Evolutionary conservation across 306 rosid genomes (phyloP).

Genomic region (Sechiopsis laciniata): DNA sequence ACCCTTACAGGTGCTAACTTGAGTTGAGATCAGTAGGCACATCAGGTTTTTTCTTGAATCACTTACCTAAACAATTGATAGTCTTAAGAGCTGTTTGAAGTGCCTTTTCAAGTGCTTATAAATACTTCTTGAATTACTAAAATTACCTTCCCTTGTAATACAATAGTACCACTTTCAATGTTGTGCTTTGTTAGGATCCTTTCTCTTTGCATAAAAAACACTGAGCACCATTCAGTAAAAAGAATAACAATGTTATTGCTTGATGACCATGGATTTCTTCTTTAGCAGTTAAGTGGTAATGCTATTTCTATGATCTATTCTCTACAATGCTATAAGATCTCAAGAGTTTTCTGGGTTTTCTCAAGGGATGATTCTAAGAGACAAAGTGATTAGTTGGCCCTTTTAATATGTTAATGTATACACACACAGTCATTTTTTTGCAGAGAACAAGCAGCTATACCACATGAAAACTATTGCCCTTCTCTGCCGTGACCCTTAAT

Average conservation of each 20-base stretch:
- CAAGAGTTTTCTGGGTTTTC: not conserved
- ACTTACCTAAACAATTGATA: not conserved
- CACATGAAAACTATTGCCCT: not conserved
- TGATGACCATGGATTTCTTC: not conserved
- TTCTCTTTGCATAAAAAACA: not conserved
- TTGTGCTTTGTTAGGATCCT: not conserved
- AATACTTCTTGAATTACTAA: not conserved
- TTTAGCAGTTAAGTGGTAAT: not conserved
- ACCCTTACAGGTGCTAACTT: not conserved
- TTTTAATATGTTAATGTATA: not conserved
- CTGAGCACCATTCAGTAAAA: not conserved
- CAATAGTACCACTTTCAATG: not conserved
- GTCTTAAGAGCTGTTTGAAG: no score
- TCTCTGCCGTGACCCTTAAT: not conserved
- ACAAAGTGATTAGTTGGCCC: not conserved
- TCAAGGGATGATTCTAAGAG: not conserved
- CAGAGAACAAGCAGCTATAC: not conserved
- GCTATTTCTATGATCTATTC: not conserved
- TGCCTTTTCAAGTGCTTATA: no score
- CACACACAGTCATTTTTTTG: not conserved
- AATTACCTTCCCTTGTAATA: not conserved
- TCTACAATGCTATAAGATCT: not conserved
- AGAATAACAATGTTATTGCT: not conserved
- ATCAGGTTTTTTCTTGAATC: not conserved
- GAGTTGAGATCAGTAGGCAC: not conserved